A percentile compares a stretch with the other conserved stretches of the same genome.
phyloP scores from a whole-genome alignment of 2,329 filamentous ascomycete species.

The Truncatella angustata region DNA sequence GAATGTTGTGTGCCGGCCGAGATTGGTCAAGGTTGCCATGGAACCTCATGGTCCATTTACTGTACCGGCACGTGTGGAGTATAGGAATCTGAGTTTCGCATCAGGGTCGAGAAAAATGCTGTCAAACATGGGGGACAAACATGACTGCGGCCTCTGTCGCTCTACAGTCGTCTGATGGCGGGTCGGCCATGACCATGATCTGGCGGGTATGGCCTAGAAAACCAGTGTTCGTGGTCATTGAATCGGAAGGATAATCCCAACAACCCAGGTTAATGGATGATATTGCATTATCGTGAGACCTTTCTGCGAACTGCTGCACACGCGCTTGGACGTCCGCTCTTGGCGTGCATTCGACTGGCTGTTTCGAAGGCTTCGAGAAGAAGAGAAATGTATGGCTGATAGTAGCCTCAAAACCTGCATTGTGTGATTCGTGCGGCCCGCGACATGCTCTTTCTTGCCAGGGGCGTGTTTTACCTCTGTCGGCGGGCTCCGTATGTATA shows the following conservation, averaged over 20 bases:
- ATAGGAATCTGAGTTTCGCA: background rate
- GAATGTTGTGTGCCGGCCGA: background rate
- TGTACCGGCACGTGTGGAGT: background rate
- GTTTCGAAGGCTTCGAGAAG: conserved; percentile 9
- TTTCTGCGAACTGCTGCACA: background rate
- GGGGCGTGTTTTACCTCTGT: background rate
- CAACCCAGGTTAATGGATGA: too few relatives aligned
- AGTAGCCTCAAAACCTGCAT: background rate
- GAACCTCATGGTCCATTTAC: background rate
- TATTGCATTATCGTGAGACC: background rate
- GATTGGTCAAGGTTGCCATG: background rate
- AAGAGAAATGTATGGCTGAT: background rate
- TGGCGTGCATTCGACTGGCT: background rate
- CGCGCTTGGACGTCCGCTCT: background rate
- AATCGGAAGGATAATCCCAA: too few relatives aligned
- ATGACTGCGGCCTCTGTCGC: background rate
- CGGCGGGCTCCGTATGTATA: background rate
- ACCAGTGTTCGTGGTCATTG: too few relatives aligned
- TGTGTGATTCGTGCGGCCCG: conserved; percentile 2
- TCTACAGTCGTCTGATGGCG: background rate
- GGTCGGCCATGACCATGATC: too few relatives aligned
- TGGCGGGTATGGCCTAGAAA: too few relatives aligned
- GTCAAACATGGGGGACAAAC: background rate
- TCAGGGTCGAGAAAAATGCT: background rate
- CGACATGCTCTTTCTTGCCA: background rate